These are phyloP conservation scores for Boletellus emodensis DNA, from an alignment of 768 basidiomycete genomes.

Conservation along the genomic window DNA sequence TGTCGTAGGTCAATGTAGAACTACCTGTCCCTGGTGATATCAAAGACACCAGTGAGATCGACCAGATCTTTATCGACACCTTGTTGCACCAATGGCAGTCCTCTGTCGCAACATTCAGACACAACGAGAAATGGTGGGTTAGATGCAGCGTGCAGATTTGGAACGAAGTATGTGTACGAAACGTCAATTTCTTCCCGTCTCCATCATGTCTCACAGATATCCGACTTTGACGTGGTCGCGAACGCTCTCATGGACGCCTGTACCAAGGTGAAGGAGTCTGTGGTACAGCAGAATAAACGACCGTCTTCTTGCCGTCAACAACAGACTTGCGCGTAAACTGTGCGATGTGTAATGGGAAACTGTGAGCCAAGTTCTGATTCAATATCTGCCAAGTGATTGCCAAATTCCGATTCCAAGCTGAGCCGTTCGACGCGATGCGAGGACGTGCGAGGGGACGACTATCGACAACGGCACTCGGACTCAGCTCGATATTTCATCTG, in stretches of 20 bases:
- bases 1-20: conserved; percentile 37
- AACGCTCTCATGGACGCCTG: conserved; percentile 26
- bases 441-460: too few relatives aligned
- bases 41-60: conserved; percentile 13
- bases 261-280: conserved; percentile 11
- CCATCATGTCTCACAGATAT: conserved; percentile 19
- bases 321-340: too few relatives aligned
- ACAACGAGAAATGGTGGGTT: conserved; percentile 32
- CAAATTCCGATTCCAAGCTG: too few relatives aligned
- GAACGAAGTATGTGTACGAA: conserved; percentile 27
- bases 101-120: conserved; percentile 13
- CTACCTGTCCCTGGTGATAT: conserved; percentile 34
- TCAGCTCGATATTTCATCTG: too few relatives aligned
- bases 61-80: conserved; percentile 13
- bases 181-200: background rate
- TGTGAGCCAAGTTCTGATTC: too few relatives aligned
- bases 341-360: too few relatives aligned
- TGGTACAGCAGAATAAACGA: conserved; percentile 2
- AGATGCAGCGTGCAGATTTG: conserved; percentile 31
- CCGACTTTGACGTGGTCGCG: conserved; percentile 30
- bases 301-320: background rate
- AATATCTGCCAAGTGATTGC: too few relatives aligned
- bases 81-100: conserved; percentile 21
- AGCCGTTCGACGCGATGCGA: too few relatives aligned
- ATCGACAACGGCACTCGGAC: too few relatives aligned